Evolutionary conservation across 2,329 filamentous ascomycete species (phyloP).

Genomic region (Cladorrhinum sp.): DNA sequence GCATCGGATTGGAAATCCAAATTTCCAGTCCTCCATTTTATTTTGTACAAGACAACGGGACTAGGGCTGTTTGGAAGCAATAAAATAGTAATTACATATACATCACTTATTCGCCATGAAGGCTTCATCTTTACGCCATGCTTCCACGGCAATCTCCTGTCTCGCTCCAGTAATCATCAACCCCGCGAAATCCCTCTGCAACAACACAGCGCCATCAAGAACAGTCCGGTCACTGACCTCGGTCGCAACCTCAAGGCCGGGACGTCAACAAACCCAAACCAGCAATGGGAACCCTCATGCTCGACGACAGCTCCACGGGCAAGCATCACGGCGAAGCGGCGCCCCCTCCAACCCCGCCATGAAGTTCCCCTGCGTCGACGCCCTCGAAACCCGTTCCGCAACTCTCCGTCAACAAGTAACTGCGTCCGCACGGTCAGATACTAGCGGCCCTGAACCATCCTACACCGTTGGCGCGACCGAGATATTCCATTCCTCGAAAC

Average conservation of each 20-base stretch:
- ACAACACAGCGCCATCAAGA: slow-evolving; percentile 13
- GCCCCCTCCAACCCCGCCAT: slow-evolving; percentile 76
- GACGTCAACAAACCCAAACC: background rate
- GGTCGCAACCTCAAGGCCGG: background rate
- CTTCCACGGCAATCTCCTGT: slow-evolving; percentile 8
- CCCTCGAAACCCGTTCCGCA: slow-evolving; percentile 73
- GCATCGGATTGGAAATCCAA: background rate
- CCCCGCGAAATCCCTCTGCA: slow-evolving; percentile 1
- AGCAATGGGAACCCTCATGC: background rate
- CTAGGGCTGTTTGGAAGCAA: too few relatives aligned
- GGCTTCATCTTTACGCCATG: slow-evolving; percentile 13
- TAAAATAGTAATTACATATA: background rate
- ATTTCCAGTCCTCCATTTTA: background rate
- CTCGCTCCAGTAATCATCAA: background rate
- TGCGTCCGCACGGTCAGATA: slow-evolving; percentile 49
- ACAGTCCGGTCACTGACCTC: background rate
- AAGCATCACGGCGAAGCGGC: slow-evolving; percentile 27
- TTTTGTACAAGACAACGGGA: background rate
- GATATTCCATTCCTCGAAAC: slow-evolving; percentile 68
- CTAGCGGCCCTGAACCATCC: slow-evolving; percentile 83
- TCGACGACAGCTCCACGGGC: slow-evolving; percentile 23
- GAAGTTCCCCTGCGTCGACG: slow-evolving; percentile 87
- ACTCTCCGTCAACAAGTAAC: slow-evolving; percentile 53
- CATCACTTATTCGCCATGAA: background rate
- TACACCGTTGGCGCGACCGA: slow-evolving; percentile 89